Base-by-base conservation (phyloP, 2,329 filamentous ascomycete species). In the Didymella keratinophila region DNA sequence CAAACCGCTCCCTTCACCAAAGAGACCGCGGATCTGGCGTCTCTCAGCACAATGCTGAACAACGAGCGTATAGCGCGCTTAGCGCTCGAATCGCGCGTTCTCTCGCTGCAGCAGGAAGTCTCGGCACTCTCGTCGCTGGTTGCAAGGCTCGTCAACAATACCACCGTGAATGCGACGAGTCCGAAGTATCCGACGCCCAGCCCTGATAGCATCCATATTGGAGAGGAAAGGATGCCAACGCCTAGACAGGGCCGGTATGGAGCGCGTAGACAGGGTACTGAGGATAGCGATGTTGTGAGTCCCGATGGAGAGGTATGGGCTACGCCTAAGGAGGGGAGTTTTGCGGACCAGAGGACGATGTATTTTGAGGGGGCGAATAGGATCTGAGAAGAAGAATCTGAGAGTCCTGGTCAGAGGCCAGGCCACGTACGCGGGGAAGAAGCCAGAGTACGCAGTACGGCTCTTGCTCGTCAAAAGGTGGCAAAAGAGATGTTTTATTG, bases 261-360 rank as follows among this genome's bases (percentile, higher is more conserved):
- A 27, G 58, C 42, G 7, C 5, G 32, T 1, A 45, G 50, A 20
- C 56, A 58, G 28, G 56, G 25, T 0, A 54, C 56, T 0, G 50
- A 54, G 3, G 56, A 58, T 30, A 59, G 57, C n/a, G 70, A 73
- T 16, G 68, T 69, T 1, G 56, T 61, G 8, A 74, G 70, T 49
- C 72, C 71, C 2, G 74, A 36, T 3, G 32, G 32, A 4, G 32
- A 77, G 21, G 67, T 65, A 2, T 77, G 72, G 72, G 71, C 70
- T 5, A 77, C 74, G 58, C 74, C 74, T 1, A 74, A 71, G 75
- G 63, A 84, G 76, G 60, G 65, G 53, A 11, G 39, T 16, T 54
- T 58, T 42, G 56, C 47, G 10, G 28, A 28, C 4, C 36, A 56
- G 20, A 59, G 52, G 0, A 69, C 65, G 57, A 41, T 45, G 44